Evolutionary conservation across 305 asterid genomes (phyloP), one percentile per base, ranked within the genome.

Genomic region (Plantago coronopus): DNA sequence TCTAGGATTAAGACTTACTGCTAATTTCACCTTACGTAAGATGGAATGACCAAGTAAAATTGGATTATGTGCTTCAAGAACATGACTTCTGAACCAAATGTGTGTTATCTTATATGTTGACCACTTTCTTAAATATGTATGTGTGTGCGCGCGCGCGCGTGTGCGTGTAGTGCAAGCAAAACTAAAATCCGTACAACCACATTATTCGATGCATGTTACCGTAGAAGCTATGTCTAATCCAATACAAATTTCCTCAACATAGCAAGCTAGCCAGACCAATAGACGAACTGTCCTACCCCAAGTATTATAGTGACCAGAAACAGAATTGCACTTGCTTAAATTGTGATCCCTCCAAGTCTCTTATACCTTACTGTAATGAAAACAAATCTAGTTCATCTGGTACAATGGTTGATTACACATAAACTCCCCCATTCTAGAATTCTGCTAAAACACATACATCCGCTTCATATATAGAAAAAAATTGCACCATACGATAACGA

Each of bases 261-360:
- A n/a, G 12, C 11, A 40, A 62, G 38, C 22, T 22, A 47, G 51
- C 72, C 31, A 50, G 55, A 55, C 45, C 53, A 54, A 48, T 23
- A 65, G 67, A 59, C 59, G 40, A 65, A 63, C 45, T 1, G 19
- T 25, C 59, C 59, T 54, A 54, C 15, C 31, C 16, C 12, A 54
- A 16, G n/a, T n/a, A 27, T 27, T 10, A 13, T 37, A 3, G 43
- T 37, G 43, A 34, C 40, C 40, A 34, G 40, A 3, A 9, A 10
- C 43, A 10, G 14, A 15, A 37, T n/a, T 37, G 43, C 43, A 37
- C 11, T 37, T 37, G 43, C 43, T 37, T 37, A 37, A 37, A 37
- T 37, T 34, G 12, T 34, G 40, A 5, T 34, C 40, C 40, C 40
- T 34, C 9, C 40, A 9, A 8, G 40, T 9, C 12, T 34, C 1